Percentiles rank a stretch among this genome's conserved stretches.
phyloP scores from a whole-genome alignment of 495 filamentous ascomycete genomes.

The Hypoxylon subgilvum region DNA sequence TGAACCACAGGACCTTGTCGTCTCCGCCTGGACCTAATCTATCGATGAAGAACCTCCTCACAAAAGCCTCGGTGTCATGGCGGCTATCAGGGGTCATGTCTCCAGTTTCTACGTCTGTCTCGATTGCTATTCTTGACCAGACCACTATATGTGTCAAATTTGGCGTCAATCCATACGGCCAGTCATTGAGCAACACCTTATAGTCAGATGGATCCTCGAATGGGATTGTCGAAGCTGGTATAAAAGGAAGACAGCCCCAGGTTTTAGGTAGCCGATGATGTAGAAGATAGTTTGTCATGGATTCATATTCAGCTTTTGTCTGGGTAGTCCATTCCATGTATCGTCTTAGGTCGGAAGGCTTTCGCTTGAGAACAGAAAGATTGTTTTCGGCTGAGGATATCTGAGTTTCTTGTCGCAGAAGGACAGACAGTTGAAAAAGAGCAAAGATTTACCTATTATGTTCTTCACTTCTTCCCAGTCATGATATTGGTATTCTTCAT shows the following conservation, averaged over 20 bases:
- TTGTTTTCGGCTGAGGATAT: constrained; percentile 58
- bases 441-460: constrained; percentile 66
- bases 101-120: constrained; percentile 63
- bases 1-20: constrained; percentile 83
- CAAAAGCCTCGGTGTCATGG: constrained; percentile 66
- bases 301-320: constrained; percentile 74
- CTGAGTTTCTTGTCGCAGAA: constrained; percentile 11
- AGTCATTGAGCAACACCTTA: constrained; percentile 83
- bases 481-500: constrained; percentile 71
- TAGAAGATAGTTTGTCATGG: constrained; percentile 77
- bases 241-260: constrained; percentile 68
- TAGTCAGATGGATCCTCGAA: constrained; percentile 75
- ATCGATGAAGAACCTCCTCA: constrained; percentile 68
- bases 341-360: constrained; percentile 79
- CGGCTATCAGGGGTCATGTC: constrained; percentile 75
- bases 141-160: constrained; percentile 77
- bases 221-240: constrained; percentile 58
- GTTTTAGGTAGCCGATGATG: constrained; percentile 66
- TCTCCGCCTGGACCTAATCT: constrained; percentile 57
- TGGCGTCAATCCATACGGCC: constrained; percentile 80
- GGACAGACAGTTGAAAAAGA: not conserved
- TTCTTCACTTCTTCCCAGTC: constrained; percentile 71
- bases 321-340: constrained; percentile 80
- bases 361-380: constrained; percentile 76
- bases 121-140: constrained; percentile 66